A percentile compares a stretch with the other conserved stretches of the same genome.
These are phyloP conservation scores for Penicillium sp. DNA, from an alignment of 2,329 filamentous ascomycete genomes.

Conservation along the genomic window DNA sequence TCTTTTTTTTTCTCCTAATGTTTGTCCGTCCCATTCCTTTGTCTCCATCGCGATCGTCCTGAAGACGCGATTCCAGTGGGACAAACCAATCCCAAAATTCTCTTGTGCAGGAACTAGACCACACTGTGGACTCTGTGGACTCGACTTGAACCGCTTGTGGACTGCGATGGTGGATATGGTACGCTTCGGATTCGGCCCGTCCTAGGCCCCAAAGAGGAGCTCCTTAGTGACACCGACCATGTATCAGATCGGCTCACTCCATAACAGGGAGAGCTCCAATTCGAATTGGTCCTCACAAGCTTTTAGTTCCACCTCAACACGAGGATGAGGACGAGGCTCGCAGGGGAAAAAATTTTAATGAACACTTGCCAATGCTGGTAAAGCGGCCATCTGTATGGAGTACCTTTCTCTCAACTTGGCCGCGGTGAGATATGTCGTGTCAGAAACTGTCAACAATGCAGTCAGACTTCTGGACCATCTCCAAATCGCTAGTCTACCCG, in stretches of 20 bases:
- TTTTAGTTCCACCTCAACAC: background rate
- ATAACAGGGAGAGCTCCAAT: background rate
- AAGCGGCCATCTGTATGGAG: background rate
- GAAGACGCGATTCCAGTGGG: background rate
- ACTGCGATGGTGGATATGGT: background rate
- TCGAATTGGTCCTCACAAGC: background rate
- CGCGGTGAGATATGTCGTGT: background rate
- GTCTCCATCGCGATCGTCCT: background rate
- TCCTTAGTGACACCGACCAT: slow-evolving; percentile 7
- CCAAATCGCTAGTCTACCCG: background rate
- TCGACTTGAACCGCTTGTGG: background rate
- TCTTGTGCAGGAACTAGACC: slow-evolving; percentile 3
- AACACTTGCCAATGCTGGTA: background rate
- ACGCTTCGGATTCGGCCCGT: slow-evolving; percentile 23
- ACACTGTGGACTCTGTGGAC: background rate
- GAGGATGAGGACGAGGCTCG: slow-evolving; percentile 2
- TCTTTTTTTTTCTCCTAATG: background rate
- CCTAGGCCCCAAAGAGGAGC: background rate
- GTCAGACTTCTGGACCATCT: background rate
- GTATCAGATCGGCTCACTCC: slow-evolving; percentile 19
- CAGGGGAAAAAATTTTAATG: background rate
- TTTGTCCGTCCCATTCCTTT: background rate
- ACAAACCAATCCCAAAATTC: background rate
- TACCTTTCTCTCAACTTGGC: background rate
- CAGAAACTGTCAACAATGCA: background rate